Conservation (phyloP, 2,329 filamentous ascomycete genomes). For the Colletotrichum sp. region DNA sequence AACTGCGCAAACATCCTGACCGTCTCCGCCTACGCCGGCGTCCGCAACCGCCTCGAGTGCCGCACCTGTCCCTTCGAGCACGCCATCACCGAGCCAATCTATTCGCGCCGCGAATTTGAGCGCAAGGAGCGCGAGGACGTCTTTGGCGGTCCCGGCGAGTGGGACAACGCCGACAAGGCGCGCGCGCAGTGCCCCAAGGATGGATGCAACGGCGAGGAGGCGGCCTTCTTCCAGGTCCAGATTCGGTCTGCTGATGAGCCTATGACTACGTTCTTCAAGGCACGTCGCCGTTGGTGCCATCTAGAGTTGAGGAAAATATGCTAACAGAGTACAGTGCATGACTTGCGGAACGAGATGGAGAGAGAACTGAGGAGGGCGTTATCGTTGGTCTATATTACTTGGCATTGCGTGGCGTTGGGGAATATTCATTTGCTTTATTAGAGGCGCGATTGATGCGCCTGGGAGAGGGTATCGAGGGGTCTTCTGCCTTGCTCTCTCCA, state of each 20-base stretch:
- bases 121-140: constrained; percentile 89
- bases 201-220: constrained; percentile 80
- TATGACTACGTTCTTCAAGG: constrained; percentile 96
- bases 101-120: constrained; percentile 82
- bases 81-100: constrained; percentile 78
- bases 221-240: constrained; percentile 96
- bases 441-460: not conserved
- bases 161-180: constrained; percentile 90
- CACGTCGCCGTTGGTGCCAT: constrained; percentile 35
- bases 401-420: constrained; percentile 33
- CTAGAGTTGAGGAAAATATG: not conserved
- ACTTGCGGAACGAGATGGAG: constrained; percentile 69
- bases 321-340: constrained; percentile 59
- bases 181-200: constrained; percentile 83
- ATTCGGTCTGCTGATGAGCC: constrained; percentile 98
- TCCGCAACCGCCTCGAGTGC: constrained; percentile 88
- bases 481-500: not conserved
- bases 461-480: not conserved
- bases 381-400: not conserved
- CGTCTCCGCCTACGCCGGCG: constrained; percentile 63
- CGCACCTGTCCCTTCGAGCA: constrained; percentile 95
- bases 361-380: constrained; percentile 55
- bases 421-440: not conserved
- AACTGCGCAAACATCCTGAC: constrained; percentile 85
- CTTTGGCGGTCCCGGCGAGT: constrained; percentile 85